These are phyloP conservation scores for Suillus brevipes DNA, from an alignment of 768 basidiomycete genomes.

Conservation along the genomic window DNA sequence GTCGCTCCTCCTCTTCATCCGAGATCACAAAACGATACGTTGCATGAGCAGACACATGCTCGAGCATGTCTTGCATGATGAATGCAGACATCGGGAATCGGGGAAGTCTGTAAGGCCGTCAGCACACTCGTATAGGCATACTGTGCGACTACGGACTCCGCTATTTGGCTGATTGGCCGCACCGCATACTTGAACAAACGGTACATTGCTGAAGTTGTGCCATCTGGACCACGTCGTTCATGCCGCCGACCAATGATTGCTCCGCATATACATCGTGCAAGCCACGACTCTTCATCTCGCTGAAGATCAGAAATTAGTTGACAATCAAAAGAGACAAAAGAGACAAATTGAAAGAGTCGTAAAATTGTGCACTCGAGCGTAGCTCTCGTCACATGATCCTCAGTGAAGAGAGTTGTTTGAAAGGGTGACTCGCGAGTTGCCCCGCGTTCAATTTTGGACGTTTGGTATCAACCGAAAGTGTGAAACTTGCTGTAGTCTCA, in stretches of 20 bases:
- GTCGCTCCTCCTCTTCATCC: slow-evolving; percentile 84
- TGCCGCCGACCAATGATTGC: slow-evolving; percentile 74
- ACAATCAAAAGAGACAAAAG: slow-evolving; percentile 19
- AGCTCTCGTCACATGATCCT: slow-evolving; percentile 82
- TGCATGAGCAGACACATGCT: slow-evolving; percentile 89
- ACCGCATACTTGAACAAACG: slow-evolving; percentile 85
- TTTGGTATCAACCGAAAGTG: slow-evolving; percentile 87
- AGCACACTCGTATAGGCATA: not conserved
- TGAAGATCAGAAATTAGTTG: slow-evolving; percentile 28
- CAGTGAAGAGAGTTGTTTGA: slow-evolving; percentile 85
- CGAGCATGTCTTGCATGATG: slow-evolving; percentile 87
- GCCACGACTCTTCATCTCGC: slow-evolving; percentile 62
- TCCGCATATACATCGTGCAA: slow-evolving; percentile 81
- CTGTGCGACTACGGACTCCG: slow-evolving; percentile 55
- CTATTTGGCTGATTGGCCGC: slow-evolving; percentile 59
- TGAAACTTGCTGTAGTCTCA: slow-evolving; percentile 33
- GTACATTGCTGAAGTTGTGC: slow-evolving; percentile 45
- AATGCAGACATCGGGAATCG: slow-evolving; percentile 79
- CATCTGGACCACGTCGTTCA: slow-evolving; percentile 40
- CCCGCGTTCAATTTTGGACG: slow-evolving; percentile 71
- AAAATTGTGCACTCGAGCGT: slow-evolving; percentile 78
- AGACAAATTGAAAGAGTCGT: slow-evolving; percentile 12
- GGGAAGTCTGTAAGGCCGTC: slow-evolving; percentile 30
- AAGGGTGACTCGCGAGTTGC: slow-evolving; percentile 40
- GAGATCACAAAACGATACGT: slow-evolving; percentile 87